A percentile compares a stretch with the other conserved stretches of the same genome.
phyloP scores from a whole-genome alignment of 495 filamentous ascomycete species.

The Penicillium lagena region DNA sequence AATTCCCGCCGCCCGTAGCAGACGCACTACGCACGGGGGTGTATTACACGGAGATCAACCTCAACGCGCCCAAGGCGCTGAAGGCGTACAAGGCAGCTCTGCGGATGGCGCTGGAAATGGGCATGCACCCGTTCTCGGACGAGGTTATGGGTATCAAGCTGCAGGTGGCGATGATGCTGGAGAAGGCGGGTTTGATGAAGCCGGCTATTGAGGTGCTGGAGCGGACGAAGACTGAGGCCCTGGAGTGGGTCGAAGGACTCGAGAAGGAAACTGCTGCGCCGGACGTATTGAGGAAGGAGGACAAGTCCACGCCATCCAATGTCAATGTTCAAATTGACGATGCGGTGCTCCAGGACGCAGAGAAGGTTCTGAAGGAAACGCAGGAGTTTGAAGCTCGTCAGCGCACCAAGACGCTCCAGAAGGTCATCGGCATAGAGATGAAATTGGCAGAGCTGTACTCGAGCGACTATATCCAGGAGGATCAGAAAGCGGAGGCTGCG shows the following conservation, averaged over 20 bases:
- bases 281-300: constrained; percentile 16
- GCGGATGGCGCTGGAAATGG: constrained; percentile 56
- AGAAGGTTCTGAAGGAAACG: constrained; percentile 18
- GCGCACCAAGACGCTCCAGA: constrained; percentile 63
- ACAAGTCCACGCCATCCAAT: constrained; percentile 11
- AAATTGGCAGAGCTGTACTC: constrained; percentile 77
- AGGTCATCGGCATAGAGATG: constrained; percentile 64
- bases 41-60: constrained; percentile 72
- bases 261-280: constrained; percentile 25
- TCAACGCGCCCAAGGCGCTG: constrained; percentile 66
- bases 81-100: constrained; percentile 78
- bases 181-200: constrained; percentile 59
- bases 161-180: constrained; percentile 68
- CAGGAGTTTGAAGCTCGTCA: constrained; percentile 49
- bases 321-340: constrained; percentile 19
- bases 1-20: constrained; percentile 75
- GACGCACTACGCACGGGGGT: constrained; percentile 76
- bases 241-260: constrained; percentile 51
- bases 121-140: constrained; percentile 81
- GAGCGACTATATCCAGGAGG: constrained; percentile 39
- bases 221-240: constrained; percentile 40
- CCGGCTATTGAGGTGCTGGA: constrained; percentile 71
- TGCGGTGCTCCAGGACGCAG: constrained; percentile 22
- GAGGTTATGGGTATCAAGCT: constrained; percentile 88
- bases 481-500: constrained; percentile 61